Base-by-base conservation (phyloP, 108 stramenopile genomes). In the Nitzschia sp. region DNA sequence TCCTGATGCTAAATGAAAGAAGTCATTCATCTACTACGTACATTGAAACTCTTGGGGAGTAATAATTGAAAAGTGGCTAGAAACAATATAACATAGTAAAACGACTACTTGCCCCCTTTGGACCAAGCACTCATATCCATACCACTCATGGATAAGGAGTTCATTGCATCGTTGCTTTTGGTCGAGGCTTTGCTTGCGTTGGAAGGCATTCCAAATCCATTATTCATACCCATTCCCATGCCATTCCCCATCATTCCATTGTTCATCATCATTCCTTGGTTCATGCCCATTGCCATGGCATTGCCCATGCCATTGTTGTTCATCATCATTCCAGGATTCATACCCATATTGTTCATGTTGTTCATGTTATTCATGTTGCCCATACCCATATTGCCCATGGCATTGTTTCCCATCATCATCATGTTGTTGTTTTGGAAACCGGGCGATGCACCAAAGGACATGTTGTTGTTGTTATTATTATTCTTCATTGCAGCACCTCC, bases 41-140 rank as follows among this genome's bases (percentile, higher is more conserved):
- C n/a, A n/a, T n/a, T n/a, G n/a, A n/a, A n/a, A n/a, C n/a, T n/a
- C n/a, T n/a, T n/a, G n/a, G n/a, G n/a, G n/a, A n/a, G n/a, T n/a
- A n/a, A n/a, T n/a, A n/a, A n/a, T n/a, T n/a, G n/a, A n/a, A n/a
- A n/a, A n/a, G n/a, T n/a, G n/a, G n/a, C n/a, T n/a, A n/a, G n/a
- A n/a, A n/a, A n/a, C n/a, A n/a, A n/a, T n/a, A n/a, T n/a, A n/a
- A n/a, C n/a, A n/a, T n/a, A n/a, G n/a, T n/a, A n/a, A n/a, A n/a
- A n/a, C n/a, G n/a, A 62, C 41, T 72, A 56, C 7, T 68, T 75
- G 14, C 72, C 72, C 10, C 72, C 72, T 12, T 66, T 58, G 34
- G 52, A 68, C 66, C 66, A 75, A 10, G 73, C 67, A 63, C 44
- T 75, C 66, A 75, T 75, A 25, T 75, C 65, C 53, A 75, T 46